Percentiles rank a stretch among this genome's conserved stretches.
Conservation (phyloP, 2,329 filamentous ascomycete genomes). For the Penicillium fuscoglaucum region DNA sequence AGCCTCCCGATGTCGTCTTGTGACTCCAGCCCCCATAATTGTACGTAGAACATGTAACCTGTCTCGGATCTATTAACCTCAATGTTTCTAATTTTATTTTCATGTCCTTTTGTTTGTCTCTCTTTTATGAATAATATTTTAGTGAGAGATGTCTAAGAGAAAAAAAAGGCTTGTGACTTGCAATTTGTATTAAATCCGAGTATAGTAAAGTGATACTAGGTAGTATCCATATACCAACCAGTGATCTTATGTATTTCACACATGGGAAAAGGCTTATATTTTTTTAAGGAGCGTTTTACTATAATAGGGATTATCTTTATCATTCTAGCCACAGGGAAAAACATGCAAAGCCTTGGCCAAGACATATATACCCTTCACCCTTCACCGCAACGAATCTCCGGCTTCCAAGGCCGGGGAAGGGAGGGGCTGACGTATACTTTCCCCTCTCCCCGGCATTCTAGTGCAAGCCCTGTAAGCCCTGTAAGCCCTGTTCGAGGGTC, state of each 20-base stretch:
- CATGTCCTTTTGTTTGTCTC: not conserved
- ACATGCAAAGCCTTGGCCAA: not conserved
- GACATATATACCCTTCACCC: not conserved
- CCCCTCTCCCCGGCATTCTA: not conserved
- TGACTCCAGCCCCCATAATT: not conserved
- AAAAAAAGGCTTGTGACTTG: not conserved
- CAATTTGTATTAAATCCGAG: not conserved
- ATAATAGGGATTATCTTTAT: not conserved
- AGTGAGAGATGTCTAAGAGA: not conserved
- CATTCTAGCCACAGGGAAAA: not conserved
- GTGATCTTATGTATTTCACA: too few relatives aligned
- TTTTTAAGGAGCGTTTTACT: too few relatives aligned
- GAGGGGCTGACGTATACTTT: constrained; percentile 5
- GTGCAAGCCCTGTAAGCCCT: not conserved
- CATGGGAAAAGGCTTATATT: too few relatives aligned
- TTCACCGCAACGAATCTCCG: constrained; percentile 1
- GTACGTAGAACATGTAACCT: not conserved
- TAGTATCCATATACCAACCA: too few relatives aligned
- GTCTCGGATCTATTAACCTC: not conserved
- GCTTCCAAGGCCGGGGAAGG: not conserved
- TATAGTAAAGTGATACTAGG: not conserved
- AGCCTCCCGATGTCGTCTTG: not conserved
- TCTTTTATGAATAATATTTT: not conserved
- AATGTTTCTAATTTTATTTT: not conserved
- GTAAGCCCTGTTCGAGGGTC: not conserved